phyloP scores from a whole-genome alignment of 106 monocot genomes.

The Dactylorhiza incarnata region DNA sequence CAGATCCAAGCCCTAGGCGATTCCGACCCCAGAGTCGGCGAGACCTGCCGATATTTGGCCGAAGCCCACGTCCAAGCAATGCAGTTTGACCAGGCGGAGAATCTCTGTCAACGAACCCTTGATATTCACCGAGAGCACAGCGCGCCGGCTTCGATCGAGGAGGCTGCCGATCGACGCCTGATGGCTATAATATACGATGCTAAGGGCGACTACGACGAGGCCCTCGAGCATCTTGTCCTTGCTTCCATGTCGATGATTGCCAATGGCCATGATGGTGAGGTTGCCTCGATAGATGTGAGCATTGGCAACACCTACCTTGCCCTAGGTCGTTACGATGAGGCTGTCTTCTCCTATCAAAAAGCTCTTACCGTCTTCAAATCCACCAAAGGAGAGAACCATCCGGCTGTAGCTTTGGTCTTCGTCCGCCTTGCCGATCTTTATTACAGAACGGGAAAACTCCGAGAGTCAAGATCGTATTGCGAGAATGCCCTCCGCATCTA shows the following conservation, averaged over 20 bases:
- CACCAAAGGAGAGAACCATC: slow-evolving; percentile 42
- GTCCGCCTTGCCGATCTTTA: slow-evolving; percentile 56
- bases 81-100: slow-evolving; percentile 58
- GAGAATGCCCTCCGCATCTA: slow-evolving; percentile 50
- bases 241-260: slow-evolving; percentile 55
- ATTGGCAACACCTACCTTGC: slow-evolving; percentile 61
- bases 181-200: slow-evolving; percentile 56
- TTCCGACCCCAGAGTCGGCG: slow-evolving; percentile 46
- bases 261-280: slow-evolving; percentile 43
- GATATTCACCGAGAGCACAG: slow-evolving; percentile 60
- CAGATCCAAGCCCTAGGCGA: slow-evolving; percentile 55
- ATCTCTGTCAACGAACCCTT: slow-evolving; percentile 44
- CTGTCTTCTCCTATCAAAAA: slow-evolving; percentile 64
- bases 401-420: slow-evolving; percentile 44
- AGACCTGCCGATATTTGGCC: slow-evolving; percentile 59
- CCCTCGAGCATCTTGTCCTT: slow-evolving; percentile 56
- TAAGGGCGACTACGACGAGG: slow-evolving; percentile 50
- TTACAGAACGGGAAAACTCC: slow-evolving; percentile 41
- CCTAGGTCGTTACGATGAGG: slow-evolving; percentile 48
- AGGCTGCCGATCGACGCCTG: slow-evolving; percentile 52
- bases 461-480: slow-evolving; percentile 55
- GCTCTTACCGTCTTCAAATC: slow-evolving; percentile 57
- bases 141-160: slow-evolving; percentile 51
- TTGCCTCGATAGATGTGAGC: slow-evolving; percentile 41
- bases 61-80: slow-evolving; percentile 66